phyloP scores from a whole-genome alignment of 1,139 yeast species.

The Sugiyamaella sp. region DNA sequence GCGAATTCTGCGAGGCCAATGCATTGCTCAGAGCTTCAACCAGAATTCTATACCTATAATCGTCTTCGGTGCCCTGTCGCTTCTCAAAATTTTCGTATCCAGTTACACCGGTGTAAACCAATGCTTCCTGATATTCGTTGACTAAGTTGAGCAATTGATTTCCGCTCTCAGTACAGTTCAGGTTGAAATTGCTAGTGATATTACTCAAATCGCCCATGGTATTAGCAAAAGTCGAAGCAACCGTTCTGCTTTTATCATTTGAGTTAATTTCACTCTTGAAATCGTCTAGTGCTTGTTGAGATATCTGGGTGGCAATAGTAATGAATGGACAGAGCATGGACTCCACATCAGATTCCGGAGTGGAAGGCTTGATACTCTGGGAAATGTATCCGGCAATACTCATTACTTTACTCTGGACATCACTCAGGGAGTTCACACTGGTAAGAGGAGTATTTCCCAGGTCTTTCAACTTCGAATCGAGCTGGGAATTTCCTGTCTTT shows the following conservation, averaged over 20 bases:
- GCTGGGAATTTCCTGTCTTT: constrained; percentile 5
- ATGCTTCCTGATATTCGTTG: neutral
- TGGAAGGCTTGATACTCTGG: neutral
- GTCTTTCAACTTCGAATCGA: constrained; percentile 7
- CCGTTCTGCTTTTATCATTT: constrained; percentile 4
- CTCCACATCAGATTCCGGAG: neutral
- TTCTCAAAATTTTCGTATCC: neutral
- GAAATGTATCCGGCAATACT: constrained; percentile 11
- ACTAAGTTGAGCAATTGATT: constrained; percentile 4
- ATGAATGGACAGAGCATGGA: constrained; percentile 20
- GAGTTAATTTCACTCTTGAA: constrained; percentile 1
- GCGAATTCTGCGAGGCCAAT: neutral
- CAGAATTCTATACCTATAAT: neutral
- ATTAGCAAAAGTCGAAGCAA: constrained; percentile 19
- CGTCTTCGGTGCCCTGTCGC: constrained; percentile 1
- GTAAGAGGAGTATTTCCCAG: constrained; percentile 3
- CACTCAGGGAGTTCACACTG: neutral
- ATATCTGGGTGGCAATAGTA: constrained; percentile 10
- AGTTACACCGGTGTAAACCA: neutral
- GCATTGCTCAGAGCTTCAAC: neutral
- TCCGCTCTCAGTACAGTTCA: constrained; percentile 9
- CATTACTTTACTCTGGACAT: constrained; percentile 5
- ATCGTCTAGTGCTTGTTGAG: constrained; percentile 8
- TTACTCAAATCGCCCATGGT: constrained; percentile 16
- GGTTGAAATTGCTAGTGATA: constrained; percentile 11